phyloP scores from a whole-genome alignment of 306 rosid species.

The Luffa aegyptiaca region DNA sequence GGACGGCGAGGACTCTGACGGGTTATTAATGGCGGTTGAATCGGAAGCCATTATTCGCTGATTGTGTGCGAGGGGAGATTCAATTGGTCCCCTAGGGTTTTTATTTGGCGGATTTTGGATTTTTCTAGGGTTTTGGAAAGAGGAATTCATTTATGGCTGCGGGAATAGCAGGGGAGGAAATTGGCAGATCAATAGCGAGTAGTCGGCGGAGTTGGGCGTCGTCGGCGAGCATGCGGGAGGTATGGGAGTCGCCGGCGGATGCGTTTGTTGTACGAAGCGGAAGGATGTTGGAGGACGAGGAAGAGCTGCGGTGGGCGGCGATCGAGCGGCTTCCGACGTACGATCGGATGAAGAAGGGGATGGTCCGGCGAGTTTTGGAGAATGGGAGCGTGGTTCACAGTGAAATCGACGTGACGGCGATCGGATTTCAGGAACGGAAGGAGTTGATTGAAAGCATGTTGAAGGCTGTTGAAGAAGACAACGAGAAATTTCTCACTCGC shows the following conservation, averaged over 20 bases:
- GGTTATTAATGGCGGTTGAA: neutral
- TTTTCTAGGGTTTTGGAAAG: no score
- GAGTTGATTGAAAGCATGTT: slow-evolving; percentile 39
- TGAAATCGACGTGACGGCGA: slow-evolving; percentile 48
- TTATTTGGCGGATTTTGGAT: no score
- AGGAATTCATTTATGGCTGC: no score
- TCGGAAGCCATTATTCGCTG: no score
- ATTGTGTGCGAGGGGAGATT: no score
- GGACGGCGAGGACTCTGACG: neutral
- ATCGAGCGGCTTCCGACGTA: slow-evolving; percentile 81
- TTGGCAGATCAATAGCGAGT: neutral
- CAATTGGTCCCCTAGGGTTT: no score
- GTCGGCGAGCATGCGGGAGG: slow-evolving; percentile 41
- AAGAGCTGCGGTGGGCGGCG: slow-evolving; percentile 79
- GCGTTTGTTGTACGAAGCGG: slow-evolving; percentile 29
- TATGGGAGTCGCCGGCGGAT: slow-evolving; percentile 30
- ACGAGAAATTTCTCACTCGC: slow-evolving; percentile 49
- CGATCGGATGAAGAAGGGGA: slow-evolving; percentile 54
- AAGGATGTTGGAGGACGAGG: slow-evolving; percentile 27
- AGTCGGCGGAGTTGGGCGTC: slow-evolving; percentile 5
- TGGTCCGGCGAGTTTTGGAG: slow-evolving; percentile 42
- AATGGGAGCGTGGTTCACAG: slow-evolving; percentile 36
- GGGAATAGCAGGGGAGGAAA: no score
- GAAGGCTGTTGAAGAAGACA: slow-evolving; percentile 50
- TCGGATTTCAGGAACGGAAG: slow-evolving; percentile 40